Percentiles rank a stretch among this genome's conserved stretches.
phyloP scores from a whole-genome alignment of 805 yeast genomes.

The Schizosaccharomyces cryophilus region DNA sequence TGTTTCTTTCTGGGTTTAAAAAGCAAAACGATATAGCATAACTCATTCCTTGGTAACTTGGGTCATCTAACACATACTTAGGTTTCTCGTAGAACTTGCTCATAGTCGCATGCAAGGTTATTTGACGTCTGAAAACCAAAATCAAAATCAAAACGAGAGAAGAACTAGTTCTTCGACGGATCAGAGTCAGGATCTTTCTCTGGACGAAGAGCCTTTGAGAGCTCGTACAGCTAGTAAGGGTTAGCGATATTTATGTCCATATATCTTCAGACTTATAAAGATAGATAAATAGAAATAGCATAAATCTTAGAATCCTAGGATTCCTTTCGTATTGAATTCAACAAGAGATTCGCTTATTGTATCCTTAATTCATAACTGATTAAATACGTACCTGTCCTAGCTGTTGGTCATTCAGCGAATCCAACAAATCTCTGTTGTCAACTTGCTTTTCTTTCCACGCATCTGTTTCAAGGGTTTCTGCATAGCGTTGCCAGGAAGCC shows the following conservation, averaged over 20 bases:
- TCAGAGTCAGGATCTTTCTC: not conserved
- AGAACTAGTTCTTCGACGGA: not conserved
- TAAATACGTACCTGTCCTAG: not conserved
- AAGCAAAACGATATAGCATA: too few relatives aligned
- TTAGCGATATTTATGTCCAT: not conserved
- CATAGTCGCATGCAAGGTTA: not conserved
- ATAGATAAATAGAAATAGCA: not conserved
- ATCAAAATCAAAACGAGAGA: not conserved
- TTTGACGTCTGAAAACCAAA: not conserved
- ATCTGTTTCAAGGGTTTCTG: not conserved
- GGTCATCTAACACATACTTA: not conserved
- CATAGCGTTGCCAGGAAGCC: constrained; percentile 73
- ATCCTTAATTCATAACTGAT: not conserved
- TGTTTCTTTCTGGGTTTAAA: too few relatives aligned
- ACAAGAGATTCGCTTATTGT: not conserved
- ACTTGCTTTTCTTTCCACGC: not conserved
- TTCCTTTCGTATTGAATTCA: not conserved
- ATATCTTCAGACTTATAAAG: not conserved
- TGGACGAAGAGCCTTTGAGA: not conserved
- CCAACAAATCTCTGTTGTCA: not conserved
- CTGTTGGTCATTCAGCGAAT: not conserved
- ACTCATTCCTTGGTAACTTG: not conserved
- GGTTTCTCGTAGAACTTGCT: not conserved
- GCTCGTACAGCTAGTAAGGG: not conserved
- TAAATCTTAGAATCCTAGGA: not conserved